phyloP scores from a whole-genome alignment of 2,329 filamentous ascomycete species.

The Bipolaris bicolor region DNA sequence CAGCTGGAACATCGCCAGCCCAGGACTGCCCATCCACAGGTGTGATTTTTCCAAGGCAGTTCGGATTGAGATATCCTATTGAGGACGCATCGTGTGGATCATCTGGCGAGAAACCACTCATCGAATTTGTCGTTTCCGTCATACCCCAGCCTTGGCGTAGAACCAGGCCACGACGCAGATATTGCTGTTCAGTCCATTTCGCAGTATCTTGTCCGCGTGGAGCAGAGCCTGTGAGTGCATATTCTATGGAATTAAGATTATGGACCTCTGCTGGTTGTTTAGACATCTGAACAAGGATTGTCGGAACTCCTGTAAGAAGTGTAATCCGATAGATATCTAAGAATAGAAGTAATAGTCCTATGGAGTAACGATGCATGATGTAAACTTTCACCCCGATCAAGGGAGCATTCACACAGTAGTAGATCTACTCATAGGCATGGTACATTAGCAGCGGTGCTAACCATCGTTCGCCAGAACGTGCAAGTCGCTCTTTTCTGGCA shows the following conservation, averaged over 20 bases:
- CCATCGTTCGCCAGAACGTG: constrained; percentile 39
- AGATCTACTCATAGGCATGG: constrained; percentile 50
- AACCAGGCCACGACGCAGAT: too few species aligned
- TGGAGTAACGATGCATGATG: constrained; percentile 16
- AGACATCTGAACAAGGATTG: background rate
- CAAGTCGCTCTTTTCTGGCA: too few species aligned
- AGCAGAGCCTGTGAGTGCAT: too few species aligned
- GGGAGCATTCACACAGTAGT: background rate
- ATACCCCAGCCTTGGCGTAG: too few species aligned
- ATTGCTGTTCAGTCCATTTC: too few species aligned
- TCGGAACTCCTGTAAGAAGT: background rate
- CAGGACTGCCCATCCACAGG: background rate
- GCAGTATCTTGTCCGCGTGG: too few species aligned
- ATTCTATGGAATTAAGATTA: too few species aligned
- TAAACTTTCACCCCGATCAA: background rate
- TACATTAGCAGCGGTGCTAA: constrained; percentile 53
- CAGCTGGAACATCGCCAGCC: constrained; percentile 10
- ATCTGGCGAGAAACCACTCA: too few species aligned
- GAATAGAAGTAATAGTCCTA: constrained; percentile 25
- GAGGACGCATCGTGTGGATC: too few species aligned
- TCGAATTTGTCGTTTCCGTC: too few species aligned
- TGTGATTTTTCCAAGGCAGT: background rate
- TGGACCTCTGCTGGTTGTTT: too few species aligned
- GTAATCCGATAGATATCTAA: background rate
- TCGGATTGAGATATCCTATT: background rate